These are phyloP conservation scores for Exophiala viscosa DNA, from an alignment of 2,329 filamentous ascomycete species.

Conservation along the genomic window DNA sequence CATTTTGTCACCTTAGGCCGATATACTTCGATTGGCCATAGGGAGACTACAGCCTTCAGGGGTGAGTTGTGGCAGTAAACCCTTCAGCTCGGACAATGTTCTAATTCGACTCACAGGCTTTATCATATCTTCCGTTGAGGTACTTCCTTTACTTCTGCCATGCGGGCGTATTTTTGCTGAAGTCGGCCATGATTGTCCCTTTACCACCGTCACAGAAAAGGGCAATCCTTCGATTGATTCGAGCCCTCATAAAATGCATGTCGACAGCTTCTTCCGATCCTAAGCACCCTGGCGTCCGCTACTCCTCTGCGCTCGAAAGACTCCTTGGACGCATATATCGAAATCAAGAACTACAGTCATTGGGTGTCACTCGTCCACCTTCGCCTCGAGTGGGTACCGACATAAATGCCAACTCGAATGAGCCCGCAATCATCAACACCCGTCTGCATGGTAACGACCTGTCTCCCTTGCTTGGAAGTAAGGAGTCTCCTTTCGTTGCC, in stretches of 20 bases:
- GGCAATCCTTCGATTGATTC: conserved; percentile 11
- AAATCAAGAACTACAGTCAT: conserved; percentile 8
- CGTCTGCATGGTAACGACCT: neutral
- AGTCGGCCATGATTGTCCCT: conserved; percentile 10
- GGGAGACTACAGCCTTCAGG: conserved; percentile 9
- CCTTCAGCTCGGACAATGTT: neutral
- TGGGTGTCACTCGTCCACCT: conserved; percentile 7
- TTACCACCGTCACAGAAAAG: conserved; percentile 16
- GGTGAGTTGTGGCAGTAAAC: neutral
- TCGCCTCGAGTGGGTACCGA: conserved; percentile 7
- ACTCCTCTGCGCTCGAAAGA: conserved; percentile 11
- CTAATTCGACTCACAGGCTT: conserved; percentile 5
- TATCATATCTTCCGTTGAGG: conserved; percentile 10
- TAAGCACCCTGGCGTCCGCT: conserved; percentile 12
- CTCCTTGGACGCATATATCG: conserved; percentile 13
- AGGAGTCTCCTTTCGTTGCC: conserved; percentile 13
- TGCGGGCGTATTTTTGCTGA: conserved; percentile 14
- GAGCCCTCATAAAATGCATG: conserved; percentile 14
- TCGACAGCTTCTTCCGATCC: conserved; percentile 12
- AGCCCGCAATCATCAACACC: neutral
- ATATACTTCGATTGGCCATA: conserved; percentile 12
- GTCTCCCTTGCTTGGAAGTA: conserved; percentile 8
- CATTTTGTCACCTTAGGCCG: neutral
- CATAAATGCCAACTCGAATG: neutral
- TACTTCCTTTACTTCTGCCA: conserved; percentile 15